Conservation (phyloP, 1,139 yeast species). For the Candida buenavistaensis region DNA sequence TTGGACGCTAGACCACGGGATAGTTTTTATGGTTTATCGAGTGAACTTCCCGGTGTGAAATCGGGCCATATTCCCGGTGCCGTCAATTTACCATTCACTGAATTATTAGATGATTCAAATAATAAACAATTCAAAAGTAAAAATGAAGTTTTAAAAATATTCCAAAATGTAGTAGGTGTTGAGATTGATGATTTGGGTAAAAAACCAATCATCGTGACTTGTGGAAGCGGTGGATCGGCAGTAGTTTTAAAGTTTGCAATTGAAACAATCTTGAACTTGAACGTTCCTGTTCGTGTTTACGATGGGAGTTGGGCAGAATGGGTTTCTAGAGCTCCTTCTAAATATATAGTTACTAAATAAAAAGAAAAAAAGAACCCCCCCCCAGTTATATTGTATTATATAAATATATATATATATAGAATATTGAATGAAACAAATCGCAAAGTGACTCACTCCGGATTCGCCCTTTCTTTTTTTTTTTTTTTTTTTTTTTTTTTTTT, state of each 20-base stretch:
- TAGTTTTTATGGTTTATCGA: slow-evolving; percentile 73
- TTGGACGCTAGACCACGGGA: slow-evolving; percentile 81
- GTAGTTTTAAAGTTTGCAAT: slow-evolving; percentile 65
- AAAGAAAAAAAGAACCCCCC: too few species aligned
- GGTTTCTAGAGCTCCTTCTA: slow-evolving; percentile 46
- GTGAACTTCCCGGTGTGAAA: slow-evolving; percentile 85
- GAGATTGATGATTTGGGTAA: slow-evolving; percentile 15
- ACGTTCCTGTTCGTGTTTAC: slow-evolving; percentile 68
- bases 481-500: too few species aligned
- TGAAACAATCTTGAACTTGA: slow-evolving; percentile 54
- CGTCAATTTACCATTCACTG: slow-evolving; percentile 70
- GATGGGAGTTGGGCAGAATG: slow-evolving; percentile 96
- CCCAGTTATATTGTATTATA: too few species aligned
- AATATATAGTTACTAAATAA: slow-evolving; percentile 31
- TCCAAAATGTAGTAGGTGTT: slow-evolving; percentile 35
- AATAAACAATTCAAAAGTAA: slow-evolving; percentile 51
- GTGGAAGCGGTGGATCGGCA: slow-evolving; percentile 96
- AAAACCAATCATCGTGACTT: slow-evolving; percentile 77
- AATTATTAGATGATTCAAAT: slow-evolving; percentile 49
- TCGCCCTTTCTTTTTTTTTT: too few species aligned
- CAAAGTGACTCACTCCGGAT: too few species aligned
- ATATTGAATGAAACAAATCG: too few species aligned
- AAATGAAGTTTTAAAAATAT: slow-evolving; percentile 45
- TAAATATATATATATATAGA: too few species aligned
- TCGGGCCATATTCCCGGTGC: slow-evolving; percentile 91